Percentiles rank a stretch among this genome's conserved stretches.
Conservation (phyloP, 2,329 filamentous ascomycete species). For the Neonectria ditissima region DNA sequence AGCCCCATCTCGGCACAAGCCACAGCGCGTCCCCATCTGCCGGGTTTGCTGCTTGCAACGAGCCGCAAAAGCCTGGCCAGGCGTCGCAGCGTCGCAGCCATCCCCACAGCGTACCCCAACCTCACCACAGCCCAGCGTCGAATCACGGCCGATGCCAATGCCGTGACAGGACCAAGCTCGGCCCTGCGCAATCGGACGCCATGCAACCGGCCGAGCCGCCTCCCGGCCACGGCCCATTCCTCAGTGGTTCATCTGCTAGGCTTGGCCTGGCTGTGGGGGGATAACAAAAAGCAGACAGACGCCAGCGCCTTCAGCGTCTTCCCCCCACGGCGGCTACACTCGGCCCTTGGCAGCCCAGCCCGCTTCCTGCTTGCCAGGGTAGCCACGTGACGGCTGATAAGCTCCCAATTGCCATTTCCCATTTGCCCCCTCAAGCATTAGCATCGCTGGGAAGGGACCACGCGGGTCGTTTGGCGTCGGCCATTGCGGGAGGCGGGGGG, state of each 20-base stretch:
- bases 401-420: slow-evolving; percentile 30
- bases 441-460: slow-evolving; percentile 11
- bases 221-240: slow-evolving; percentile 13
- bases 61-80: slow-evolving; percentile 17
- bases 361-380: slow-evolving; percentile 16
- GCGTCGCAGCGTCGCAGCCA: neutral
- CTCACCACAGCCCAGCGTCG: neutral
- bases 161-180: neutral
- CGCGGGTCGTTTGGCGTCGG: slow-evolving; percentile 22
- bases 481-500: slow-evolving; percentile 9
- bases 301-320: slow-evolving; percentile 16
- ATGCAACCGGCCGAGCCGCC: slow-evolving; percentile 11
- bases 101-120: slow-evolving; percentile 12
- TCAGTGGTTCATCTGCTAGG: slow-evolving; percentile 7
- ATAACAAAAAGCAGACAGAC: neutral
- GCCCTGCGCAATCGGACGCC: slow-evolving; percentile 20
- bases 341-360: slow-evolving; percentile 30
- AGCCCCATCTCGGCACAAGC: slow-evolving; percentile 11
- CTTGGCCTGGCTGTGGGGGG: slow-evolving; percentile 3
- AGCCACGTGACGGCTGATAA: slow-evolving; percentile 46
- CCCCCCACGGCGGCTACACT: slow-evolving; percentile 43
- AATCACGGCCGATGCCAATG: slow-evolving; percentile 4
- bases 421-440: slow-evolving; percentile 7
- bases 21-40: neutral
- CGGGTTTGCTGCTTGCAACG: slow-evolving; percentile 8